Evolutionary conservation across 2,329 filamentous ascomycete genomes (phyloP).

Genomic region (Fusarium sarcochroum): DNA sequence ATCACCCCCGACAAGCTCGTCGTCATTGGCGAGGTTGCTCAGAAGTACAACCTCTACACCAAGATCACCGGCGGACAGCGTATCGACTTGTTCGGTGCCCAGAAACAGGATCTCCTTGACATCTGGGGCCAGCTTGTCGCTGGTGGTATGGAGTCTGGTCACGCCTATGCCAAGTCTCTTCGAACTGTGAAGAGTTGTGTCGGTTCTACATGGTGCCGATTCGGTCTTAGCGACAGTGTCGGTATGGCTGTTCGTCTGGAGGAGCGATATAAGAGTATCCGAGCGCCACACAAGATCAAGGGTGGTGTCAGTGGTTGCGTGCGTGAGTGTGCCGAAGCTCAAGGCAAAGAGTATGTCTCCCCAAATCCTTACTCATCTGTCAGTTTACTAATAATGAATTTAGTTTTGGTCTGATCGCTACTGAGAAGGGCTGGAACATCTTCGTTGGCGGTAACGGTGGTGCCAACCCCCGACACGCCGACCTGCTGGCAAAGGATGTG

Average conservation of each 20-base stretch:
- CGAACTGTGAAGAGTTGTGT: constrained; percentile 94
- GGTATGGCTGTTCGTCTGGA: constrained; percentile 91
- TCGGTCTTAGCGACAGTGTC: constrained; percentile 89
- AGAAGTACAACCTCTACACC: constrained; percentile 86
- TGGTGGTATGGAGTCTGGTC: constrained; percentile 90
- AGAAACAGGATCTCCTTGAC: constrained; percentile 84
- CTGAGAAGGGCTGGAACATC: constrained; percentile 93
- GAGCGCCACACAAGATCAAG: constrained; percentile 92
- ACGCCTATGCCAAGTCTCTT: constrained; percentile 91
- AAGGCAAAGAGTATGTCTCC: constrained; percentile 84
- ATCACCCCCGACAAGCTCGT: constrained; percentile 90
- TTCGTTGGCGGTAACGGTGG: constrained; percentile 93
- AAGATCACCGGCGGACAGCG: constrained; percentile 94
- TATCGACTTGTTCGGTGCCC: constrained; percentile 93
- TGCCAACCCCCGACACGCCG: constrained; percentile 84
- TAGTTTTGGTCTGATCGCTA: constrained; percentile 90
- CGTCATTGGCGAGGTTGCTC: constrained; percentile 85
- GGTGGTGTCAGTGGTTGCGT: constrained; percentile 92
- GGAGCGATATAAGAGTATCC: constrained; percentile 91
- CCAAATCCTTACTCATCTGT: not conserved
- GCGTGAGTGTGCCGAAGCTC: constrained; percentile 92
- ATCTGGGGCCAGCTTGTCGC: constrained; percentile 88
- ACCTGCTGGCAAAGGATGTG: constrained; percentile 88
- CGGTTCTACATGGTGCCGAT: constrained; percentile 91
- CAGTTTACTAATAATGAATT: constrained; percentile 21